Evolutionary conservation across 495 filamentous ascomycete genomes (phyloP).

Genomic region (Penicillium lagena): DNA sequence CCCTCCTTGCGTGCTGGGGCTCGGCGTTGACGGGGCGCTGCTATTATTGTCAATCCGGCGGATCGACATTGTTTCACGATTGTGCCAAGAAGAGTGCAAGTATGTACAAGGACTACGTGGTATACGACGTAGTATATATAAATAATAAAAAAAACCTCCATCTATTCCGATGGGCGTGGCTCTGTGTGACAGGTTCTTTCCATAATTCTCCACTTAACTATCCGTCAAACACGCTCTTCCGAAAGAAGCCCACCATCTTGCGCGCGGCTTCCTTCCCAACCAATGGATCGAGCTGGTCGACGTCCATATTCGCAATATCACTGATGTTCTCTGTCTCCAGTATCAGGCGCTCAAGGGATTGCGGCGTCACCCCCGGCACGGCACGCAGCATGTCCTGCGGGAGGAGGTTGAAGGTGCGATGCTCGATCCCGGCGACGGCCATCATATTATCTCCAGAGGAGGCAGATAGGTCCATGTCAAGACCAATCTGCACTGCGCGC

Average conservation of each 20-base stretch:
- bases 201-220: neutral
- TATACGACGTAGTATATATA: no score
- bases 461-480: constrained; percentile 53
- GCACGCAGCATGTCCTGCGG: constrained; percentile 82
- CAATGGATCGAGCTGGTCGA: constrained; percentile 61
- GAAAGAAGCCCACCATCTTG: constrained; percentile 78
- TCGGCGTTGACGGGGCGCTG: neutral
- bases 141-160: no score
- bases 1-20: neutral
- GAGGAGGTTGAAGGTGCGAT: constrained; percentile 54
- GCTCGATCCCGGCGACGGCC: constrained; percentile 46
- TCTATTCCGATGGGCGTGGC: no score
- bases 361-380: constrained; percentile 79
- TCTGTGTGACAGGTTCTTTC: no score
- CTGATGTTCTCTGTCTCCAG: constrained; percentile 68
- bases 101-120: no score
- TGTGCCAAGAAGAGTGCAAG: no score
- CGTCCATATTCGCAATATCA: constrained; percentile 81
- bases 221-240: constrained; percentile 65
- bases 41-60: no score
- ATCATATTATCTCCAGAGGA: constrained; percentile 54
- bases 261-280: constrained; percentile 77
- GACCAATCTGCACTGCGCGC: constrained; percentile 72
- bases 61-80: no score
- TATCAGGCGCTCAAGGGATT: constrained; percentile 64